phyloP scores from a whole-genome alignment of 352 stramenopile species.

The Plasmopara viticola region DNA sequence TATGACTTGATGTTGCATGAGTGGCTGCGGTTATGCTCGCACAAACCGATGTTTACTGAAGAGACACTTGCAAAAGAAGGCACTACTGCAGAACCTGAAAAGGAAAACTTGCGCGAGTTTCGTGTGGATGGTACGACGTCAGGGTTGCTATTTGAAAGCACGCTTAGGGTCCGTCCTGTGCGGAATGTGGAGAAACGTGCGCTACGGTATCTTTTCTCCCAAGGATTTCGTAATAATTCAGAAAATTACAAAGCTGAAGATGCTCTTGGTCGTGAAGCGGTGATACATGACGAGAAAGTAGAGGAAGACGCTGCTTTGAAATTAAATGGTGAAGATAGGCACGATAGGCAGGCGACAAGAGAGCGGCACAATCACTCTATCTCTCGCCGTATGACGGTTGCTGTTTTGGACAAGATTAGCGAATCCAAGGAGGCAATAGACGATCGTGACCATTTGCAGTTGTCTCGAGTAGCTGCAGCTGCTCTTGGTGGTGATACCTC shows the following conservation, averaged over 20 bases:
- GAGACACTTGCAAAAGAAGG: conserved; percentile 7
- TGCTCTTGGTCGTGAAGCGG: too few relatives aligned
- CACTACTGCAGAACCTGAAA: conserved; percentile 6
- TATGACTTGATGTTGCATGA: conserved; percentile 61
- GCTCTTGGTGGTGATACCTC: conserved; percentile 19
- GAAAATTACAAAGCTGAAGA: too few relatives aligned
- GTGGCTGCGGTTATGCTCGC: conserved; percentile 52
- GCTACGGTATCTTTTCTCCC: conserved; percentile 62
- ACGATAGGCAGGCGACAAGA: too few relatives aligned
- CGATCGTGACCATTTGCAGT: conserved; percentile 36
- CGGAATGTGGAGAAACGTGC: conserved; percentile 46
- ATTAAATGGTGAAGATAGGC: background rate
- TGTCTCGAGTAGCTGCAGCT: conserved; percentile 27
- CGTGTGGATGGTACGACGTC: conserved; percentile 61
- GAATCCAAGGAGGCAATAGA: conserved; percentile 36
- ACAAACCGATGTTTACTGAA: conserved; percentile 48
- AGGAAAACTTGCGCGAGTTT: conserved; percentile 43
- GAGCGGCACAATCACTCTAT: conserved; percentile 17
- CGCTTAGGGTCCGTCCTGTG: conserved; percentile 57
- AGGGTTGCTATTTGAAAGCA: conserved; percentile 63
- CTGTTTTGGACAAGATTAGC: conserved; percentile 37
- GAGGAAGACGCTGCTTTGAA: background rate
- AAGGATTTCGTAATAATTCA: conserved; percentile 26
- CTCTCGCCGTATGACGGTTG: conserved; percentile 40
- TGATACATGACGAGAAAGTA: background rate